These are phyloP conservation scores for Combretum micranthum DNA, from an alignment of 345 rosid species.

Conservation along the genomic window DNA sequence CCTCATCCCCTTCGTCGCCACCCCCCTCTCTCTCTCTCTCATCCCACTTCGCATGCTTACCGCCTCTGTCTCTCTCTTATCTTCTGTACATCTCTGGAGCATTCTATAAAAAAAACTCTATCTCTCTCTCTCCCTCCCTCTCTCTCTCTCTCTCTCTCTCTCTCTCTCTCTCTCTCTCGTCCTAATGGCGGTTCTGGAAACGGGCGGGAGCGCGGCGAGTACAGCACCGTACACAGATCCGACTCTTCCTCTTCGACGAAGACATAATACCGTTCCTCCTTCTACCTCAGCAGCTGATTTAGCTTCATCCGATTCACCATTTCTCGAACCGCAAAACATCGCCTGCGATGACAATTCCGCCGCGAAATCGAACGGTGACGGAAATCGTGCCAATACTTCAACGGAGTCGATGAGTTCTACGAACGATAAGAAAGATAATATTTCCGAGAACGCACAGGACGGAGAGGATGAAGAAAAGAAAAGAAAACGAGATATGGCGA, in stretches of 20 bases:
- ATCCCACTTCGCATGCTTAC: too few species aligned
- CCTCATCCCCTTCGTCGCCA: not conserved
- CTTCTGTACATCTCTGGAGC: too few species aligned
- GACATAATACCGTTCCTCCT: slow-evolving; percentile 10
- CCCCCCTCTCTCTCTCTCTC: not conserved
- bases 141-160: not conserved
- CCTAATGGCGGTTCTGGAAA: slow-evolving; percentile 33
- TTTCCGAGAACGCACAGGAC: slow-evolving; percentile 8
- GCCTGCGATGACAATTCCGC: slow-evolving; percentile 6
- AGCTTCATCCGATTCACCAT: too few species aligned
- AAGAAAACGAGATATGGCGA: slow-evolving; percentile 19
- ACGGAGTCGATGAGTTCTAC: slow-evolving; percentile 23
- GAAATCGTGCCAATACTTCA: slow-evolving; percentile 8
- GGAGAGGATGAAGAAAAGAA: slow-evolving; percentile 13
- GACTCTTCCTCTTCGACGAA: slow-evolving; percentile 31
- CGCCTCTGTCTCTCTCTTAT: not conserved
- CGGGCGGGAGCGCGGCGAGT: slow-evolving; percentile 19
- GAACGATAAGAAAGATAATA: slow-evolving; percentile 9
- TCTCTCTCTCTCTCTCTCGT: slow-evolving; percentile 5
- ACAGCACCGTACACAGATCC: slow-evolving; percentile 28
- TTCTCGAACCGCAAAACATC: too few species aligned
- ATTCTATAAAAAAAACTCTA: not conserved
- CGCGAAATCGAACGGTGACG: slow-evolving; percentile 5
- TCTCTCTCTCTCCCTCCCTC: not conserved
- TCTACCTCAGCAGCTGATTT: too few species aligned